These are phyloP conservation scores for Globisporangium splendens DNA, from an alignment of 352 stramenopile genomes.

Conservation along the genomic window DNA sequence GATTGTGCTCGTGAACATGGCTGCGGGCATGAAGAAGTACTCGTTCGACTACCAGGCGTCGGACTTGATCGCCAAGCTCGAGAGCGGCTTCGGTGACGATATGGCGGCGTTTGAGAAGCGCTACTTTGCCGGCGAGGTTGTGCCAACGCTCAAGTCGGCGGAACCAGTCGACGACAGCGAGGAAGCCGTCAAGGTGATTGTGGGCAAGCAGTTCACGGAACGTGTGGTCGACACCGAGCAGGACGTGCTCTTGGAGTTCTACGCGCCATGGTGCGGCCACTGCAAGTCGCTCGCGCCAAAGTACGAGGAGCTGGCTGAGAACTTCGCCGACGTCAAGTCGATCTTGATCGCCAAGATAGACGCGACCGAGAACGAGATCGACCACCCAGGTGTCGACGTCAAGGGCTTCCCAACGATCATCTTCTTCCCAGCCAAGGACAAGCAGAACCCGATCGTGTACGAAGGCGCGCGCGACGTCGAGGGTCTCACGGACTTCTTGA, in stretches of 20 bases:
- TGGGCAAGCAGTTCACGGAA: slow-evolving; percentile 90
- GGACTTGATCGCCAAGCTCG: slow-evolving; percentile 72
- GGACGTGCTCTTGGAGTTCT: slow-evolving; percentile 85
- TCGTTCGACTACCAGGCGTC: slow-evolving; percentile 68
- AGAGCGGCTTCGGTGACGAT: slow-evolving; percentile 37
- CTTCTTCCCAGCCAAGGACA: slow-evolving; percentile 92
- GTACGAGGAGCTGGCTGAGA: slow-evolving; percentile 89
- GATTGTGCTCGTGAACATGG: slow-evolving; percentile 90
- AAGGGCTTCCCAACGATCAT: slow-evolving; percentile 94
- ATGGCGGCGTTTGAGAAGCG: slow-evolving; percentile 72
- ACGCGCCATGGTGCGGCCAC: slow-evolving; percentile 76
- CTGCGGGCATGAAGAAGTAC: slow-evolving; percentile 92
- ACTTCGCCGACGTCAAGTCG: slow-evolving; percentile 86
- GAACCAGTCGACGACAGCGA: slow-evolving; percentile 85
- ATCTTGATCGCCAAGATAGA: slow-evolving; percentile 96
- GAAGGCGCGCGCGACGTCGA: slow-evolving; percentile 83
- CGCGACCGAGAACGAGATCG: slow-evolving; percentile 93
- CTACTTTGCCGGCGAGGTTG: slow-evolving; percentile 86
- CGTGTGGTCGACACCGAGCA: slow-evolving; percentile 87
- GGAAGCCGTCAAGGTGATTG: slow-evolving; percentile 89
- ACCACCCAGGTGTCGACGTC: slow-evolving; percentile 87
- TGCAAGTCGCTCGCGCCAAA: slow-evolving; percentile 87
- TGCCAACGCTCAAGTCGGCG: slow-evolving; percentile 92
- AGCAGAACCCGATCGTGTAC: slow-evolving; percentile 84
- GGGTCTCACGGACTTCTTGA: slow-evolving; percentile 81